Base-by-base conservation (phyloP, 352 stramenopile genomes). In the Thraustotheca clavata region DNA sequence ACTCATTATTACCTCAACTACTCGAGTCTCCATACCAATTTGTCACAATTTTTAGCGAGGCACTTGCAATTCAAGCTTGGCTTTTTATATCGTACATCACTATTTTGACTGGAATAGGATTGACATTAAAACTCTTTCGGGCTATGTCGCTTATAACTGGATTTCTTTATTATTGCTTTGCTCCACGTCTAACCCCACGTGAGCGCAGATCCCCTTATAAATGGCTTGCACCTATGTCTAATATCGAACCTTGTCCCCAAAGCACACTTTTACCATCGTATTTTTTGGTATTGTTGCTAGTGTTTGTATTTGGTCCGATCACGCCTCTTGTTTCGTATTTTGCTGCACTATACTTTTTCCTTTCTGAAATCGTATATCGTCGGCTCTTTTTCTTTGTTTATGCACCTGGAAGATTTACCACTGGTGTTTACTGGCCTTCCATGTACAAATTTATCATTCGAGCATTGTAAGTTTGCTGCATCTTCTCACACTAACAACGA, bases 301-400 rank as follows among this genome's bases (percentile, higher is more conserved):
- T 89, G 34, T 62, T 93, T 27, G 80, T 91, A 16, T 93, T 93
- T 69, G 77, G 74, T 29, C 59, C 79, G 16, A 83, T 93, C 11
- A 82, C 84, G 2, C 84, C 84, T 3, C 88, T 93, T 57, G 55
- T 93, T 50, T 80, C 73, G 67, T 93, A 89, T 72, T 89, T 91
- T 62, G 76, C 79, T 22, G 62, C 81, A 6, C 12, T 72, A 12
- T 90, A 89, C 39, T 69, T 91, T 27, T 69, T 90, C 38, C 57
- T 90, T 11, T 83, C 84, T 18, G 84, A 93, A 43, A 59, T 91
- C 3, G 75, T 93, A 6, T 88, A 86, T 52, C 81, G 84, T 41
- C 90, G 84, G 80, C 63, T 73, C 33, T 79, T 79, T 24, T 50
- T 93, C 40, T 93, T 83, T 34, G 77, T 93, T 8, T 67, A 77